Base-by-base conservation (phyloP, 176 grass and related monocot genomes). In the Zoysia pacifica region DNA sequence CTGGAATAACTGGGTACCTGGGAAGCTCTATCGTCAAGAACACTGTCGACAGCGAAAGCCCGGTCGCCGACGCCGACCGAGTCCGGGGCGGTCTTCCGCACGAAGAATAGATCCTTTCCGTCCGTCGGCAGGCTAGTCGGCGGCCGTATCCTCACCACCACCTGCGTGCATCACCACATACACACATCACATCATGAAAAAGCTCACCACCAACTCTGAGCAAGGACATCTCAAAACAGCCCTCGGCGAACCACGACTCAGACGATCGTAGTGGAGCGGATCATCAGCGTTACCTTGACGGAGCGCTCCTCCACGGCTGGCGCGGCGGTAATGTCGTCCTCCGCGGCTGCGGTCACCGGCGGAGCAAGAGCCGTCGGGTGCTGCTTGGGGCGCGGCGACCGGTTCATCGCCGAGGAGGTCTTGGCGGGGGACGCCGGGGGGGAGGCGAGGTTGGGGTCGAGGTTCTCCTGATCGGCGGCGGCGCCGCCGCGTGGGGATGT, bases 21-120 rank as follows among this genome's bases (percentile, higher is more conserved):
- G 48, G 85, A 88, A n/a, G 90, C 83, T 41, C 88, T 79, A 42
- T 91, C 81, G 28, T 87, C 96, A 59, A 95, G 90, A 82, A 99
- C 90, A 19, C 90, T 83, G 81, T 99, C 78, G 7, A 93, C 84
- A 14, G 62, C 58, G 62, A 95, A 95, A 39, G 48, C 55, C 37
- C 92, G 79, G 40, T 91, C 90, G 46, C 92, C 96, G 53, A 95
- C 83, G 44, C 83, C 79, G n/a, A 99, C 39, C 10, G 90, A 85
- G 15, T 11, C 53, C 1, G 73, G 11, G n/a, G 78, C 70, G 14
- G 78, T 78, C 78, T 78, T 89, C 37, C 82, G 87, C 38, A 89
- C 87, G 67, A 89, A 89, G 60, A 74, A 89, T 7, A 89, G 73
- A 77, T 89, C 87, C 61, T 85, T 89, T 7, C 87, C 82, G 61